Base-by-base conservation (phyloP, 140 eudicot genomes). In the Erigeron philadelphicus region DNA sequence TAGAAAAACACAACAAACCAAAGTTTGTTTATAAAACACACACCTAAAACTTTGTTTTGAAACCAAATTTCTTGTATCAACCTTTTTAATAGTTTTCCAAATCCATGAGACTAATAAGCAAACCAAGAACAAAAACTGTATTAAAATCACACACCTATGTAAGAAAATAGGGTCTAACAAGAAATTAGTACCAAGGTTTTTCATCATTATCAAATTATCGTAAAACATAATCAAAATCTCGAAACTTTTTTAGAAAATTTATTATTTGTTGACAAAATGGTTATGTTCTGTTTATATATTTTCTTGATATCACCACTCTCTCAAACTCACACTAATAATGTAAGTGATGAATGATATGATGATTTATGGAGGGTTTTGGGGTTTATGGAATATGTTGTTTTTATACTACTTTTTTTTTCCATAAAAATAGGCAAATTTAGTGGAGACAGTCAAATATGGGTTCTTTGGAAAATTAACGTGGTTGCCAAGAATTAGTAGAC, bases 101-200 rank as follows among this genome's bases (percentile, higher is more conserved):
- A 78, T 63, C 81, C 87, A 89, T 11, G 80, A 83, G 66, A 78
- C 38, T 12, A 73, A 48, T 2, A 86, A 67, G 48, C 67, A 19
- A 49, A 76, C 0, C 45, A 80, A 73, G 73, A 83, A 69, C 38
- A 82, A 1, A n/a, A 83, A 13, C 35, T 85, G 88, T 16, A 85
- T 5, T 2, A 76, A 78, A 47, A 44, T 75, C 41, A 85, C 69
- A 50, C 75, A 53, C 59, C 66, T 72, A 53, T 81, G 81, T 16
- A 78, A 35, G 75, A 80, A 75, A 46, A 70, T 43, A 35, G 86
- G 86, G 58, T 86, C 70, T 13, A 83, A 68, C 52, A 81, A 67
- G 68, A 70, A 75, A 62, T 67, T 65, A 60, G n/a, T 15, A 18
- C 40, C 57, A 3, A 17, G 63, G 11, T 57, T 53, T 31, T 31